Base-by-base conservation (phyloP, 371 early-diverging fungal genomes). In the Mortierella sp. region DNA sequence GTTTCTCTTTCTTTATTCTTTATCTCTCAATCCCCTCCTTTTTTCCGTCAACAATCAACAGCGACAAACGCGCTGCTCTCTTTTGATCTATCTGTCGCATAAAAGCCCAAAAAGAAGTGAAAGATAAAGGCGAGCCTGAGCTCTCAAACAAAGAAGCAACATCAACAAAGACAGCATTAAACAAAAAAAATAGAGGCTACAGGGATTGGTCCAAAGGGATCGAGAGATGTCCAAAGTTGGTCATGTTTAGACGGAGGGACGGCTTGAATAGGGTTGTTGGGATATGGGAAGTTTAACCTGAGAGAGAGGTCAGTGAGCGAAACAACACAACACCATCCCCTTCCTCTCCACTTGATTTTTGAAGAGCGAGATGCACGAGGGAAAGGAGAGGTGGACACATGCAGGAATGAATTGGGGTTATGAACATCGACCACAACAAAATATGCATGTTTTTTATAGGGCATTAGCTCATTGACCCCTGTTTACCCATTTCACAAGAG, bases 181-280 rank as follows among this genome's bases (percentile, higher is more conserved):
- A 34, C 0, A 16, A 34, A 21, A 1, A 61, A 34, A 5, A 37
- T 8, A 64, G 24, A 64, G 64, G 5, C 37, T 21, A 37, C 21
- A 64, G 40, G 40, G 67, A 67, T 67, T 67, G 40, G 67, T 40
- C 43, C 67, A 67, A 61, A 40, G 67, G 67, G 67, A 67, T 10
- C 3, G 34, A 24, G 19, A 21, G 24, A 67, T 67, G 34, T 19
- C 54, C 64, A 13, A 67, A 67, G 40, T 67, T 67, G 67, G 67
- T 19, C 67, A 67, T 9, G 34, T 24, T 24, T 37, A 11, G 9
- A 21, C 34, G 28, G 28, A 61, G 34, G 64, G 34, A 67, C 19
- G 67, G 11, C 43, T 37, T 67, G 67, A 37, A 40, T 2, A 10
- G 40, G 67, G 21, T 37, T 40, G 43, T 3, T 37, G 6, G 5